Evolutionary conservation across 306 rosid species (phyloP).

Genomic region (Trifolium pratense): DNA sequence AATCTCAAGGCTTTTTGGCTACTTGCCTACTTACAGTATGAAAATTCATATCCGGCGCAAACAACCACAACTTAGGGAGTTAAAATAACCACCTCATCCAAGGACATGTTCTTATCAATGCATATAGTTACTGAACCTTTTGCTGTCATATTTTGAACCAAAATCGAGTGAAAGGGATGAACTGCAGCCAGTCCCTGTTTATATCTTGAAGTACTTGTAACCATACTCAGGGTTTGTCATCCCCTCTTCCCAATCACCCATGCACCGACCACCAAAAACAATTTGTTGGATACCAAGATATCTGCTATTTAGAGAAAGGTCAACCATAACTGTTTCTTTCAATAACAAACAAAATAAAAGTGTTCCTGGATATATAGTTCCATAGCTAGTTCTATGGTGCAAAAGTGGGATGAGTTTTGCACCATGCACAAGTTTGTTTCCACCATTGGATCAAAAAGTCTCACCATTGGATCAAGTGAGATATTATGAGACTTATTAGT

Average conservation of each 20-base stretch:
- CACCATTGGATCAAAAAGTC: too few relatives aligned
- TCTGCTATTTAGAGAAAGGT: slow-evolving; percentile 50
- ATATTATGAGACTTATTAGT: too few relatives aligned
- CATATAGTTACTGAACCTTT: slow-evolving; percentile 7
- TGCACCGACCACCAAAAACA: slow-evolving; percentile 79
- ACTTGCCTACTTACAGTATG: background rate
- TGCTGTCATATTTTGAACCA: slow-evolving; percentile 11
- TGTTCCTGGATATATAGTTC: background rate
- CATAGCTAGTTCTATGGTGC: background rate
- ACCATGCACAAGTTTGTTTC: too few relatives aligned
- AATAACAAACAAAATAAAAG: slow-evolving; percentile 19
- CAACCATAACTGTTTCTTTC: slow-evolving; percentile 23
- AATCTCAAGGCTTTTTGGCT: slow-evolving; percentile 1
- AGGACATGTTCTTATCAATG: slow-evolving; percentile 6
- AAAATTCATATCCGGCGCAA: background rate
- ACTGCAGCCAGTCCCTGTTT: slow-evolving; percentile 32
- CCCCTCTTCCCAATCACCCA: slow-evolving; percentile 98
- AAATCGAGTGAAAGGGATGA: slow-evolving; percentile 10
- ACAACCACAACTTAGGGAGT: background rate
- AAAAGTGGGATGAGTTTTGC: too few relatives aligned
- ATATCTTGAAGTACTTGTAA: slow-evolving; percentile 84
- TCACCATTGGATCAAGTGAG: too few relatives aligned
- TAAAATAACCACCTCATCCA: background rate
- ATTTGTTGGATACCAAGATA: slow-evolving; percentile 88
- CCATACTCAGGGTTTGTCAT: slow-evolving; percentile 80